These are phyloP conservation scores for Rugonectria rugulosa DNA, from an alignment of 2,329 filamentous ascomycete genomes.

Conservation along the genomic window DNA sequence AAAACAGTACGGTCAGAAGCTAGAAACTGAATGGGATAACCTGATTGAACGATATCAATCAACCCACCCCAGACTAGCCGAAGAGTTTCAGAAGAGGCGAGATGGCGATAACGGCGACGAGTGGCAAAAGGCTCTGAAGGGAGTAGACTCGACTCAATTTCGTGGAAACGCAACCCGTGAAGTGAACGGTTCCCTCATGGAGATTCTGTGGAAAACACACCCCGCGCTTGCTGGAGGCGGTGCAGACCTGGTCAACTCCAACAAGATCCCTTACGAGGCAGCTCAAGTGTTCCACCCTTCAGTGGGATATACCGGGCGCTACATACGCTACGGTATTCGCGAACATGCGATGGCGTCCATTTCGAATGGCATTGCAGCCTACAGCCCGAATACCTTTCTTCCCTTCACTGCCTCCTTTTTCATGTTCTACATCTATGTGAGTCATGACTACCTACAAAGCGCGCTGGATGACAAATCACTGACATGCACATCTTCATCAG, in stretches of 20 bases:
- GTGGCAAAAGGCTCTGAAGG: conserved; percentile 21
- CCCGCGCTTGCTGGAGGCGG: conserved; percentile 40
- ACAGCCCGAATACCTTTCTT: conserved; percentile 54
- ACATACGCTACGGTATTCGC: conserved; percentile 57
- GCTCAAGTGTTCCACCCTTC: conserved; percentile 37
- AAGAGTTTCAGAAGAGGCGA: not conserved
- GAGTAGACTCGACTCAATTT: conserved; percentile 21
- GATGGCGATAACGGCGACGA: conserved; percentile 15
- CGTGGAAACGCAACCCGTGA: conserved; percentile 42
- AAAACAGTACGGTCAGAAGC: conserved; percentile 52
- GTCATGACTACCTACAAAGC: not conserved
- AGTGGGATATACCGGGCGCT: conserved; percentile 44
- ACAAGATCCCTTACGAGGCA: conserved; percentile 54
- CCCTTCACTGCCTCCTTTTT: conserved; percentile 64
- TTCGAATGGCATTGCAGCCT: conserved; percentile 56
- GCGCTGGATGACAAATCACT: not conserved
- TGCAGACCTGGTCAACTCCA: conserved; percentile 52
- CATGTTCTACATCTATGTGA: conserved; percentile 59
- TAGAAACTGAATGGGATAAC: conserved; percentile 56
- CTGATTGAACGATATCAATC: conserved; percentile 51
- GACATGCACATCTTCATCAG: conserved; percentile 2
- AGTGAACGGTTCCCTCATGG: conserved; percentile 45
- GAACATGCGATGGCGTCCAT: conserved; percentile 60
- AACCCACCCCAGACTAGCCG: conserved; percentile 10
- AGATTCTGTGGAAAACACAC: conserved; percentile 30